Percentiles rank a stretch among this genome's conserved stretches.
Evolutionary conservation across 2,329 filamentous ascomycete species (phyloP).

Genomic region (Colletotrichum incanum): DNA sequence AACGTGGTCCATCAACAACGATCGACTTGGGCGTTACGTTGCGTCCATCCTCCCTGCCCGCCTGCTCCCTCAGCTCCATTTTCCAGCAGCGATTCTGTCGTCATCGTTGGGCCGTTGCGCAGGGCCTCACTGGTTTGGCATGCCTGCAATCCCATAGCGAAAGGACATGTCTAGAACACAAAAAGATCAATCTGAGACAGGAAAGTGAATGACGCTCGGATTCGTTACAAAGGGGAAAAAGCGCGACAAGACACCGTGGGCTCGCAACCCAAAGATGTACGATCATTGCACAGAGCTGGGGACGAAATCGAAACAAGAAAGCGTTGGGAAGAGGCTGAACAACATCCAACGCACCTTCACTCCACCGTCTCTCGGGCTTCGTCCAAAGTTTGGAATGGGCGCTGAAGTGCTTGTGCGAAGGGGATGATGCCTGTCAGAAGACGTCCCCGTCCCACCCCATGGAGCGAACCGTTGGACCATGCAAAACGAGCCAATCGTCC

Average conservation of each 20-base stretch:
- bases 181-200: slow-evolving; percentile 6
- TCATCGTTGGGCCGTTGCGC: slow-evolving; percentile 18
- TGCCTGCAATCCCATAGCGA: not conserved
- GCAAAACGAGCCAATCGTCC: not conserved
- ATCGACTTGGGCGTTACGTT: not conserved
- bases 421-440: not conserved
- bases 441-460: not conserved
- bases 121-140: not conserved
- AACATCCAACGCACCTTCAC: not conserved
- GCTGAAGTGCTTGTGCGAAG: not conserved
- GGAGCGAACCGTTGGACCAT: slow-evolving; percentile 16
- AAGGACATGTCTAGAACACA: slow-evolving; percentile 5
- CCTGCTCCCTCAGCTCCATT: not conserved
- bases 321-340: not conserved
- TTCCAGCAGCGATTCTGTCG: not conserved
- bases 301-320: slow-evolving; percentile 9
- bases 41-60: not conserved
- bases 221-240: not conserved
- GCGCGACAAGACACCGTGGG: not conserved
- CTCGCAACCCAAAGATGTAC: not conserved
- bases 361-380: not conserved
- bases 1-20: not conserved
- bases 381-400: not conserved
- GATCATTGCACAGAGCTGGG: slow-evolving; percentile 3
- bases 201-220: slow-evolving; percentile 2